Base-by-base conservation (phyloP, 179 eudicot species). In the Spergularia azorica region DNA sequence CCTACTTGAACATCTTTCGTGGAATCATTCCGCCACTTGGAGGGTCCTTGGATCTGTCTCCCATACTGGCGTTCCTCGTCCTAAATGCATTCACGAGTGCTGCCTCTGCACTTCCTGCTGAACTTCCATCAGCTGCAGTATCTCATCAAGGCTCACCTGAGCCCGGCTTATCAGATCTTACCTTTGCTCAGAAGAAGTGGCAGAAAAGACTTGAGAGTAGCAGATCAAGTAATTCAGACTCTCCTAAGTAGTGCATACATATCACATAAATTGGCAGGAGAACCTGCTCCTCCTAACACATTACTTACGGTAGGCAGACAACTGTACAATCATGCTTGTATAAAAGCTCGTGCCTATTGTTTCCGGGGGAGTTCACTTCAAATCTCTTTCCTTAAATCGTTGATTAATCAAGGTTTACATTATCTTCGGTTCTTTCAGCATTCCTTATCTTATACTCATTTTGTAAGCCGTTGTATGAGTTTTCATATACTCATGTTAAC, bases 11-110 rank as follows among this genome's bases (percentile, higher is more conserved):
- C 87, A 87, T 94, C 85, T 94, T 92, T 79, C 95, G 97, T 3
- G 97, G 97, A 70, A 67, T 94, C 67, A 94, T 94, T 70, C 98
- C 98, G 74, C 97, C 99, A n/a, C 89, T 93, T 46, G 99, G 99
- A 83, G 98, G 99, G 72, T 88, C 98, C 62, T 83, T 95, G 86
- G 97, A 95, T 84, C 88, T 95, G 68, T 95, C 99, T 63, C 99
- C 99, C 21, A 93, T 95, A 68, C 71, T 95, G 80, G 97, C 99
- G 63, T 95, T 95, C 83, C 91, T 95, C 65, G 92, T 90, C 73
- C 82, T 95, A 55, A 93, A 95, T 67, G 97, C 90, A 66, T 91
- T 95, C 65, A 93, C 97, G 17, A 95, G 97, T 79, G 68, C 97
- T 15, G 97, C 97, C 68, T 56, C 97, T 79, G 97, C 99, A 52